Base-by-base conservation (phyloP, 192 early-diverging fungal genomes). In the Radiomyces spectabilis region DNA sequence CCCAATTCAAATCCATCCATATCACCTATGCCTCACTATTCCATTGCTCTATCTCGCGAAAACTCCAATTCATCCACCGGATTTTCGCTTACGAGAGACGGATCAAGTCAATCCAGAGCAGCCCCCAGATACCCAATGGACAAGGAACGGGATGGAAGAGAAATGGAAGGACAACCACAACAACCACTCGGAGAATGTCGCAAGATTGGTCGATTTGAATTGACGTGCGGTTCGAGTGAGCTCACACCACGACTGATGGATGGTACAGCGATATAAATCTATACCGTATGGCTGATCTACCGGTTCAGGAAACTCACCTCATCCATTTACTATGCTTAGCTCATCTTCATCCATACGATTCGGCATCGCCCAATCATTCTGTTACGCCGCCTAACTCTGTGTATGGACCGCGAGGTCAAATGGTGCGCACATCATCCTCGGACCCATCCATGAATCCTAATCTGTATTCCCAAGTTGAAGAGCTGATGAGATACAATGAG, bases 181-280 rank as follows among this genome's bases (percentile, higher is more conserved):
- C 53, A 16, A 10, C 29, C 4, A 12, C 25, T 30, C 25, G 26
- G 5, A 22, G 67, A 69, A 47, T 69, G 30, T 22, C 46, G 60
- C n/a, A 69, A 69, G 22, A 53, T 54, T 4, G 67, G 67, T 5
- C 41, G 67, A 16, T 69, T 69, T 59, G 67, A 69, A 51, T 37
- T 66, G 37, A 51, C 61, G 4, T 44, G 53, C 21, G 53, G 61
- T 22, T n/a, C n/a, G n/a, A n/a, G n/a, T n/a, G n/a, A n/a, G n/a
- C n/a, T n/a, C n/a, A n/a, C n/a, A n/a, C n/a, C 15, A 33, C 4
- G 43, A 43, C 22, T 35, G 31, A 30, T 31, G 42, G 9, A 18
- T 5, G 29, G 10, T 24, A 15, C 24, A 1, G 19, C 45, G 27
- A 42, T 39, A 26, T 22, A 13, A 35, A 38, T 10, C 16, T 29